These are phyloP conservation scores for Myxozyma geophila DNA, from an alignment of 805 yeast genomes.

Conservation along the genomic window DNA sequence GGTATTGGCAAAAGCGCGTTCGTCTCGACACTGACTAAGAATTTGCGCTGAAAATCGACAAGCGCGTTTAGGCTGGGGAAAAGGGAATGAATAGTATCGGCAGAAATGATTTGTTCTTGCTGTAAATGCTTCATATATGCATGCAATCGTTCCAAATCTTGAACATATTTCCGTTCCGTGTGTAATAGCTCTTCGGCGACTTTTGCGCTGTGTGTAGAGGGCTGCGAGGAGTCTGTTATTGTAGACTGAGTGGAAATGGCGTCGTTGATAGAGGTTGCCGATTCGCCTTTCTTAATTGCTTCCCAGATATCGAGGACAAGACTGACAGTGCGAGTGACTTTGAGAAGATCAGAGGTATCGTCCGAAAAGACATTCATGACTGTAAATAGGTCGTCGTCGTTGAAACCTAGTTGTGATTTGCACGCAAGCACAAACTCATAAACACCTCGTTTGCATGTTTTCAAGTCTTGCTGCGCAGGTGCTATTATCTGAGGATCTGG, in stretches of 20 bases:
- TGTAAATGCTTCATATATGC: constrained; percentile 70
- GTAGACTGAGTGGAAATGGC: too few relatives aligned
- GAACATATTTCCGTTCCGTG: constrained; percentile 91
- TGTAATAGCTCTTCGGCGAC: constrained; percentile 83
- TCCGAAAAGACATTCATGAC: constrained; percentile 87
- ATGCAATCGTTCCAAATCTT: constrained; percentile 76
- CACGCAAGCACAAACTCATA: constrained; percentile 90
- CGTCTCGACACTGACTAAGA: constrained; percentile 85
- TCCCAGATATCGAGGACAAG: constrained; percentile 59
- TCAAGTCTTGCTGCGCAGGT: constrained; percentile 74
- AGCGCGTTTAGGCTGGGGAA: constrained; percentile 85
- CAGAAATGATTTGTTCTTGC: constrained; percentile 67
- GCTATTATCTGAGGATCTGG: constrained; percentile 48
- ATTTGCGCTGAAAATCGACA: constrained; percentile 89
- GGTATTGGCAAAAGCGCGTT: constrained; percentile 74
- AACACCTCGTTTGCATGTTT: constrained; percentile 83
- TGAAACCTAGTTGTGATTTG: constrained; percentile 67
- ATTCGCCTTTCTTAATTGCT: not conserved
- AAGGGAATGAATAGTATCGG: constrained; percentile 77
- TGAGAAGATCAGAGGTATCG: constrained; percentile 74
- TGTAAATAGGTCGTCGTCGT: constrained; percentile 82
- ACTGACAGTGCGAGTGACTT: constrained; percentile 73
- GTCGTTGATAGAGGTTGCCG: constrained; percentile 1
- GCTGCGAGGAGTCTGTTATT: constrained; percentile 13
- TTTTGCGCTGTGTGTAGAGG: constrained; percentile 65